Base-by-base conservation (phyloP, 1,284 basidiomycete genomes). In the Peniophora sp. region DNA sequence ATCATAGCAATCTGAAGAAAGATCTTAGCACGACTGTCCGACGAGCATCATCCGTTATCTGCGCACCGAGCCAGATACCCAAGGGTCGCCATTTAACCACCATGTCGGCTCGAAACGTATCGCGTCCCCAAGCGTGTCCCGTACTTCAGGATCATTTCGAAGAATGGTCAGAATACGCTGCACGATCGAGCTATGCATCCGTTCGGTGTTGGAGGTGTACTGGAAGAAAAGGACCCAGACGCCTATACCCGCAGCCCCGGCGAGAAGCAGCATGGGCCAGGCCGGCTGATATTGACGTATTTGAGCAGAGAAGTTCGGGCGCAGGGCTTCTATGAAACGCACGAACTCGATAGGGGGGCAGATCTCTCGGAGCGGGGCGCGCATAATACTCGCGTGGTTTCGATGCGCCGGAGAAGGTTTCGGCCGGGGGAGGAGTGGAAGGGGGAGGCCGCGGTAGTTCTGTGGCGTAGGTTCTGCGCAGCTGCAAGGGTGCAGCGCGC, bases 81-180 rank as follows among this genome's bases (percentile, higher is more conserved):
- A 76, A 2, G 88, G 86, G 57, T 86, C 81, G 2, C 88, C 85
- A 57, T 88, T 87, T 57, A 88, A 65, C 70, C 80, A 88, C 85
- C 85, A 88, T 41, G 80, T 76, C 0, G 85, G 81, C 58, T 87
- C 83, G 3, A 81, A 76, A 46, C 83, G 71, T 54, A 89, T 79
- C 9, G 79, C 83, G 46, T 86, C 79, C 3, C 87, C 87, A 51
- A 90, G 65, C 1, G 70, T 66, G 24, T 74, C 75, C 44, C 66
- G 67, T 52, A 87, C 58, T 51, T 73, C 71, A 10, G 68, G 57
- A 54, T 76, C 75, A 15, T 75, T 73, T 51, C 76, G 74, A 24
- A 87, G 64, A 10, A 78, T 78, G 47, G 75, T 72, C 63, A 85
- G 65, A 49, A 89, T 71, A 55, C 80, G 81, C 48, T 79, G 76